Evolutionary conservation across 306 rosid species (phyloP).

Genomic region (Canavalia ensiformis): DNA sequence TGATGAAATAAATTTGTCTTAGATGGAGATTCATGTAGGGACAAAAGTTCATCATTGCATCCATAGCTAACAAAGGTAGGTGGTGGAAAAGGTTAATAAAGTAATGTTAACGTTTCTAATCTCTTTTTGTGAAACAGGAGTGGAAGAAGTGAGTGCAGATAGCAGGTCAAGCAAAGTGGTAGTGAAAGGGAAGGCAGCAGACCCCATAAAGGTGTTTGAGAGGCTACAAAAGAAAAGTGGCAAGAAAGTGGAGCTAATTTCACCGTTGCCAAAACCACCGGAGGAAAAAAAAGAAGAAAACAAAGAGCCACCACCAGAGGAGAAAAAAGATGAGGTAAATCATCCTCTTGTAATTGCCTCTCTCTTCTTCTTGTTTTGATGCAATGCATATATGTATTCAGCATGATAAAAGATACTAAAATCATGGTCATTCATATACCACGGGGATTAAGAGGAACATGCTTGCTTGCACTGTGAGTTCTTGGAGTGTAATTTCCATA

Average conservation of each 20-base stretch:
- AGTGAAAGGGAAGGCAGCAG: constrained; percentile 78
- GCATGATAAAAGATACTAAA: no score
- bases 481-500: no score
- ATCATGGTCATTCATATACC: background rate
- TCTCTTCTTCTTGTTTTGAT: background rate
- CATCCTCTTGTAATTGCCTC: background rate
- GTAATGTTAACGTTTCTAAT: background rate
- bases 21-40: constrained; percentile 14
- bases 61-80: constrained; percentile 7
- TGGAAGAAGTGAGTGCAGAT: constrained; percentile 72
- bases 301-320: constrained; percentile 53
- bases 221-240: constrained; percentile 82
- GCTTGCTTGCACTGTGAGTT: background rate
- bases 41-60: constrained; percentile 31
- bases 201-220: constrained; percentile 74
- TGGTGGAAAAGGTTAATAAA: background rate
- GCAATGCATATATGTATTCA: background rate
- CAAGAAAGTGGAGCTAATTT: constrained; percentile 73
- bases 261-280: constrained; percentile 75
- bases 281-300: constrained; percentile 58
- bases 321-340: constrained; percentile 78
- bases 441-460: constrained; percentile 16
- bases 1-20: constrained; percentile 1
- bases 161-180: constrained; percentile 72
- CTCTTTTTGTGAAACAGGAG: constrained; percentile 54